Base-by-base conservation (phyloP, 306 rosid species). In the Prunus salicina region DNA sequence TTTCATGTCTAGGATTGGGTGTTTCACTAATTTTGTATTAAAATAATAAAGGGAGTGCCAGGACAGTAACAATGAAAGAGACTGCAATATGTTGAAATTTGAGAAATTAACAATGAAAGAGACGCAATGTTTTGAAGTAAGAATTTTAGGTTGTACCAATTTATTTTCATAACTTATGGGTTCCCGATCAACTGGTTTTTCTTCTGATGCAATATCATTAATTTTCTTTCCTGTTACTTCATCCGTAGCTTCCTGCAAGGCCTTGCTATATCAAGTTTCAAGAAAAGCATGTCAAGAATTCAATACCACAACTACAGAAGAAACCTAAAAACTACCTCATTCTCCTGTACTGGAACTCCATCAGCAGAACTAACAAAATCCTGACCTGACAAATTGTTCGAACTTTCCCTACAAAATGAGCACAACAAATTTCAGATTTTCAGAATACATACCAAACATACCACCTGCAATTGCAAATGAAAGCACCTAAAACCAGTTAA, bases 161-260 rank as follows among this genome's bases (percentile, higher is more conserved):
- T 91, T 94, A 84, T 88, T 89, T 25, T 82, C 90, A 84, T 86
- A 91, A 58, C 79, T 83, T 67, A 85, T 47, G 75, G 91, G 81
- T 65, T 90, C 97, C 61, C 83, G 93, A 76, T 94, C 98, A 81
- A 80, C 86, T 30, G 90, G 38, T 64, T 83, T 90, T 76, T 89
- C 84, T 84, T 91, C 97, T 3, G 79, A 45, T 15, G 87, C 85
- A 83, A 55, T 69, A n/a, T 88, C 89, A 76, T 72, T 86, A 30
- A 64, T 52, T 80, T 85, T 88, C 74, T 91, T 93, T 74, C 67
- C 85, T 24, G 18, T 45, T n/a, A 25, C 64, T 22, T 86, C 93
- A 76, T 80, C 86, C 64, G 82, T 87, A 24, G 80, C 80, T 71
- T 87, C 94, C 97, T 88, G 75, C 86, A 84, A 58, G 73, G 50